Evolutionary conservation across 371 early-diverging fungal species (phyloP), one percentile per base, ranked within the genome.

Genomic region (Actinomucor elegans): DNA sequence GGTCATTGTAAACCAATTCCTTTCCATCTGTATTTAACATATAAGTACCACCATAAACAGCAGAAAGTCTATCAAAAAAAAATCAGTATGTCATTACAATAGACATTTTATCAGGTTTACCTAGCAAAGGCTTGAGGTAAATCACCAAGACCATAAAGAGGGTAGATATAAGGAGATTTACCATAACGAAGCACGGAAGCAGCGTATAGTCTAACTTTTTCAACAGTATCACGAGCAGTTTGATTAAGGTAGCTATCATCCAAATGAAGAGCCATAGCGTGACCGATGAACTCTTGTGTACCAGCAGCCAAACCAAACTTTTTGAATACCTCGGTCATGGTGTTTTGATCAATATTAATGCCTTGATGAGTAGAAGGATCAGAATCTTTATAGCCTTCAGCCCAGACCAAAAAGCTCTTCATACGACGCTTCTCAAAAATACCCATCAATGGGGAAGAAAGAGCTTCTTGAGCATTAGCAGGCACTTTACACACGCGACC

Each of bases 101-200:
- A 17, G 7, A 3, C 36, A 14, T n/a, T 35, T 5, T 35, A 15
- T 1, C 15, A 43, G 10, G 67, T 76, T 56, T 84, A 91, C 88
- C 99, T 84, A 28, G 99, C 97, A 82, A 99, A 99, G 9, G 96
- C 94, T 81, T 99, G 99, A 37, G 99, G 99, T 36, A 99, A 83
- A 69, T 99, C 99, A 56, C 99, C 99, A 48, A 99, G 81, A 47
- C 99, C 99, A 66, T 98, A 99, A 53, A 96, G 77, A 54, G 99
- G 99, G 77, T 99, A 99, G 67, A 99, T 93, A 77, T 98, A 99
- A n/a, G 99, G 99, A 55, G 91, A 91, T 81, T 94, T 93, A 56
- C 99, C 97, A 66, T 94, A 94, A 42, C 93, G 85, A 15, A 94
- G 90, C 63, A 99, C 84, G 12, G 99, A 99, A 28, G 80, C 85